Conservation (phyloP, 2,329 filamentous ascomycete species). For the Fonsecaea multimorphosa region DNA sequence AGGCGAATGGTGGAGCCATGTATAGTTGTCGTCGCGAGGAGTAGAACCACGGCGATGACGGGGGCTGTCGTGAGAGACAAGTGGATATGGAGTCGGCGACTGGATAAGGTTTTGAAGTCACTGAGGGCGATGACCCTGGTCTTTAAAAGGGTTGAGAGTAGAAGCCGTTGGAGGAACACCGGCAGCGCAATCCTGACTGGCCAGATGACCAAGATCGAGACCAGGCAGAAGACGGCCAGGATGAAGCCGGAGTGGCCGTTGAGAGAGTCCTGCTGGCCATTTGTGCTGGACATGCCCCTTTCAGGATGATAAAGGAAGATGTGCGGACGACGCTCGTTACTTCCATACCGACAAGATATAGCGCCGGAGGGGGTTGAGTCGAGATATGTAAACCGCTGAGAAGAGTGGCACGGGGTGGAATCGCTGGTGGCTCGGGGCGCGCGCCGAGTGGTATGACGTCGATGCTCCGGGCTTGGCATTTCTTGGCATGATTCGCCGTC, state of each 20-base stretch:
- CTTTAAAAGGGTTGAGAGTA: constrained; percentile 17
- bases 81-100: constrained; percentile 28
- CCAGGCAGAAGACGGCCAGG: constrained; percentile 39
- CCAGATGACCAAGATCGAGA: constrained; percentile 38
- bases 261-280: constrained; percentile 36
- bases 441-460: neutral
- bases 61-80: constrained; percentile 39
- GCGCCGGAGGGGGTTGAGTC: neutral
- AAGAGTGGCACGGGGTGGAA: neutral
- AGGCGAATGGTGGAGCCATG: constrained; percentile 38
- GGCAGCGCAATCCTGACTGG: constrained; percentile 35
- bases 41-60: constrained; percentile 37
- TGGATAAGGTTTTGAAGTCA: constrained; percentile 22
- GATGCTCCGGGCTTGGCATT: neutral
- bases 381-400: neutral
- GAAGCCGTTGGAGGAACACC: constrained; percentile 20
- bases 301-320: neutral
- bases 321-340: neutral
- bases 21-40: constrained; percentile 39
- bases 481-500: neutral
- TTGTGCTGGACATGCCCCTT: constrained; percentile 18
- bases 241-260: constrained; percentile 39
- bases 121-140: constrained; percentile 29
- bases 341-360: neutral
- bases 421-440: too few species aligned